Evolutionary conservation across 305 asterid species (phyloP), one percentile per base, ranked within the genome.

Genomic region (Fraxinus nigra): DNA sequence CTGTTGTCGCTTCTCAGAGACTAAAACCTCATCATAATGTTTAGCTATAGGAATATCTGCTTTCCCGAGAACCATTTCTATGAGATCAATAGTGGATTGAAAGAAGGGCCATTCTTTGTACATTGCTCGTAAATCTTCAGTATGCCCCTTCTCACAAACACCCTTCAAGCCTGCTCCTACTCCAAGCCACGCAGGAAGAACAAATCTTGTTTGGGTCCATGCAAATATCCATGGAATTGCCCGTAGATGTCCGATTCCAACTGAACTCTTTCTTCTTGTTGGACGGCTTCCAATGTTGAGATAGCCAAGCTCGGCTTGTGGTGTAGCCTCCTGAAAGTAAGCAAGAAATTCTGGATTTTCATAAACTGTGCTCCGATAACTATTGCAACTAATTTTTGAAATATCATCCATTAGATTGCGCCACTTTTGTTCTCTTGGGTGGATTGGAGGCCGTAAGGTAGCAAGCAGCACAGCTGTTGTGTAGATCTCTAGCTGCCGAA

Each of bases 231-330:
- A 96, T 9, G 99, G 98, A 75, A 96, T 96, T 6, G 98, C 99
- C 37, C 98, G 88, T 32, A 96, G 92, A 87, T 93, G 93, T 8
- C 97, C 93, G 3, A 94, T 94, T 69, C 97, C 98, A 35, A 61
- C 87, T 4, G 97, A 84, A 35, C 90, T 84, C 87, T 96, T 96
- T 54, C 99, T 88, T 81, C 97, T 87, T 8, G 98, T 84, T 34
- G 99, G 99, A 46, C 98, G 97, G 88, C 97, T 92, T 69, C 99
- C 99, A 28, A 96, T 96, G 89, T 96, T 96, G 85, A 96, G 99
- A 84, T 48, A 88, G 3, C 98, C 98, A 0, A 96, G 98, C 89
- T 96, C 98, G 0, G 98, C 98, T 82, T 96, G 97, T 20, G 99
- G 99, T 0, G 99, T 96, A 11, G 99, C 99, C 85, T 96, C 98